Evolutionary conservation across 768 basidiomycete species (phyloP), one percentile per base, ranked within the genome.

Genomic region (Udeniomyces megalosporus): DNA sequence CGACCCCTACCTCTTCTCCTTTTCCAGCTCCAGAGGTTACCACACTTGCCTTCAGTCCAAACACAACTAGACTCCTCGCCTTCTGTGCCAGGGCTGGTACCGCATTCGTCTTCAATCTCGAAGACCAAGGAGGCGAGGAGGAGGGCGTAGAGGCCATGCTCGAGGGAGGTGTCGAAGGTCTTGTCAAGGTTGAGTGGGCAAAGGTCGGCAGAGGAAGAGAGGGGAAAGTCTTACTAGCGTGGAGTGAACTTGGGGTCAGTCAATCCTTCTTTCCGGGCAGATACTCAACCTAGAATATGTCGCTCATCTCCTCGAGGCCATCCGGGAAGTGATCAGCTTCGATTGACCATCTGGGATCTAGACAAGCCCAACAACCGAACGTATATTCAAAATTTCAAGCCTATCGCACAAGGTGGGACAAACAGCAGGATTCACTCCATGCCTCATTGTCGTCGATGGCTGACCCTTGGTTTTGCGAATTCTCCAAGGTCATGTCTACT

Each of bases 161-260:
- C 64, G 85, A 89, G 67, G 78, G 84, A 7, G 88, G 86, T 29
- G 79, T 82, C 28, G 91, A 93, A 76, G 84, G 91, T 12, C 80
- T 95, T 53, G 80, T 83, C 22, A 87, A 82, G 70, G 87, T 84
- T 20, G 88, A 92, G 69, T 96, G 91, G 91, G 86, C 85, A 0
- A 86, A 85, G 2, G 86, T 85, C 70, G 88, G 88, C 24, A 22
- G 29, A 15, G 42, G 42, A 11, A 38, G 54, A 15, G 54, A 56
- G 14, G 52, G 60, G 28, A 61, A 61, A 17, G 79, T 86, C 17
- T 77, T 95, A 4, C 74, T 95, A 32, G 92, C 87, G 69, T 96
- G 91, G 74, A 91, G 88, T 3, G 86, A 91, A 68, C 88, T 88
- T 85, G 88, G 86, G 68, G 91, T 92, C 75, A 77, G 90, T 80